Base-by-base conservation (phyloP, 805 yeast genomes). In the Candida namnaoensis region DNA sequence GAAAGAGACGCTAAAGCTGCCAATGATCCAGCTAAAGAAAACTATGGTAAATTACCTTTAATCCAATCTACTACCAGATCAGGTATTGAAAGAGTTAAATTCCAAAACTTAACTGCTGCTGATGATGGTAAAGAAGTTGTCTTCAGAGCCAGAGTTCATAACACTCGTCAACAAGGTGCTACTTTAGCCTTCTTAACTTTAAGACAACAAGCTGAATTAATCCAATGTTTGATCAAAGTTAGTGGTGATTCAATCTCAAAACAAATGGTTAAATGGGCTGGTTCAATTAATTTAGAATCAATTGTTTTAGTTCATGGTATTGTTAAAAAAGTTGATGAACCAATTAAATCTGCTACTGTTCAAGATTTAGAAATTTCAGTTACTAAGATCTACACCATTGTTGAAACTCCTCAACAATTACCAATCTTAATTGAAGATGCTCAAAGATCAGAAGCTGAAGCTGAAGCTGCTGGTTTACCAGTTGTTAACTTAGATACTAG, bases 361-460 rank as follows among this genome's bases (percentile, higher is more conserved):
- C 93, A 88, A 70, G 90, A 86, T 52, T 83, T 79, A 45, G 99
- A 93, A 72, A 77, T 93, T 49, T 81, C 77, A 50, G 74, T 93
- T 54, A 64, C 74, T 43, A 80, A 85, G 65, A 74, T 93, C 48
- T 78, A 68, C 64, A 72, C 90, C 43, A 78, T 91, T 48, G 79
- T 85, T 44, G 95, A 82, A 64, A 84, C 98, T 30, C 97, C 97
- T 39, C 82, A 82, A 54, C 88, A 85, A 66, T 74, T 93, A 59
- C 99, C 99, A 45, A 81, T 93, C 58, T 75, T 91, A 61, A 80
- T 93, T 56, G 99, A 93, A 71, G 99, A 93, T 65, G 98, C 98
- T 32, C 74, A 91, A 23, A 82, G 99, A 69, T 80, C 95, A 34
- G 98, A 91, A 54, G 87, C 86, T 37, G 95, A 88, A 59, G 96